A percentile compares a stretch with the other conserved stretches of the same genome.
Evolutionary conservation across 129 eudicot genomes (phyloP).

Genomic region (Sambucus nigra): DNA sequence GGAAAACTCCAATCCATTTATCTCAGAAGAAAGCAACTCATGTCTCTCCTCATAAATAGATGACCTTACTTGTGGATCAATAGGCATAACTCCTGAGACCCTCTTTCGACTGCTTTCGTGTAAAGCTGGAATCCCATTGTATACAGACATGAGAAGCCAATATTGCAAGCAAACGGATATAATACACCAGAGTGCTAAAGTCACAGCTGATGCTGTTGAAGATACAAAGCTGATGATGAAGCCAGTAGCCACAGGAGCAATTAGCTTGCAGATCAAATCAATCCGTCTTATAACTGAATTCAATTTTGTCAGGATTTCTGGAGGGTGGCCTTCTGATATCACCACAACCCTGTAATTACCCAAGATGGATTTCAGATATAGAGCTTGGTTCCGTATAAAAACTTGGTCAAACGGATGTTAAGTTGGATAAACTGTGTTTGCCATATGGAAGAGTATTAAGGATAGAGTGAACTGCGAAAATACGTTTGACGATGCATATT

Average conservation of each 20-base stretch:
- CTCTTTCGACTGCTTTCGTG: conserved; percentile 51
- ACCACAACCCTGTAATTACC: conserved; percentile 83
- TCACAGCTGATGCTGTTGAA: conserved; percentile 59
- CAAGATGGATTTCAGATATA: neutral
- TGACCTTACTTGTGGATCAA: conserved; percentile 27
- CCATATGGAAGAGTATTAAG: no score
- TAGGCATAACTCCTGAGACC: conserved; percentile 9
- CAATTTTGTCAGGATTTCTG: conserved; percentile 49
- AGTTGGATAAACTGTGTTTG: no score
- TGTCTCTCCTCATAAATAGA: conserved; percentile 26
- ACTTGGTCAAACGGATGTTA: no score
- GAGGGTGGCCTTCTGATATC: conserved; percentile 74
- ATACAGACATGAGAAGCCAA: conserved; percentile 79
- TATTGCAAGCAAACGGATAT: conserved; percentile 64
- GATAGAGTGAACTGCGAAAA: no score
- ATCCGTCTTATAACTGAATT: conserved; percentile 77
- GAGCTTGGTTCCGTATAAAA: neutral
- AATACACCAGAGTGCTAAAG: conserved; percentile 60
- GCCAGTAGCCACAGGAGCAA: conserved; percentile 79
- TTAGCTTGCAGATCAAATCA: conserved; percentile 65
- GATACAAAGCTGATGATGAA: conserved; percentile 86
- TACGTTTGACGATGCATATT: no score
- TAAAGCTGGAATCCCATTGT: conserved; percentile 62
- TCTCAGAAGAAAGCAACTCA: conserved; percentile 7
- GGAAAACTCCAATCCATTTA: conserved; percentile 8